A percentile compares a stretch with the other conserved stretches of the same genome.
Conservation (phyloP, 306 rosid genomes). For the Quercus gilva region DNA sequence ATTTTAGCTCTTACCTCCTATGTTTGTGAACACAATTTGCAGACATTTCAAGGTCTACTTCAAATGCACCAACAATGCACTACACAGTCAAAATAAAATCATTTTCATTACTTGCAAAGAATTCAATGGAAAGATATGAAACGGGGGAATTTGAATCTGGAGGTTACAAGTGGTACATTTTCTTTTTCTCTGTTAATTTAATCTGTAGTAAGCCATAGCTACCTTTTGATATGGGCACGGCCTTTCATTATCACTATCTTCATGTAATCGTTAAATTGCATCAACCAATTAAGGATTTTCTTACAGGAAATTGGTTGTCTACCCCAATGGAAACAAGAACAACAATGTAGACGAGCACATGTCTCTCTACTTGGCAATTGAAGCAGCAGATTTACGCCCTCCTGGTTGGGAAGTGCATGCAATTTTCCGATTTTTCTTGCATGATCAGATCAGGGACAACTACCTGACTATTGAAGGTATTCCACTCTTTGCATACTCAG, state of each 20-base stretch:
- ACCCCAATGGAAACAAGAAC: conserved; percentile 61
- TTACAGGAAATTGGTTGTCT: conserved; percentile 59
- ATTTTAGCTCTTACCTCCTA: too few relatives aligned
- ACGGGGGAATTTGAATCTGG: conserved; percentile 62
- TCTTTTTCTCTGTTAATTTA: not conserved
- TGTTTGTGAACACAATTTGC: not conserved
- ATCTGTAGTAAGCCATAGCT: not conserved
- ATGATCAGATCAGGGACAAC: conserved; percentile 54
- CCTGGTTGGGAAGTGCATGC: conserved; percentile 53
- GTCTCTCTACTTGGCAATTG: conserved; percentile 59
- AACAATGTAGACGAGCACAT: conserved; percentile 49
- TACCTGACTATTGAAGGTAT: conserved; percentile 11
- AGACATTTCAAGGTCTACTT: conserved; percentile 40
- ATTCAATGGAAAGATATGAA: conserved; percentile 46
- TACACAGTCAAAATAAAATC: conserved; percentile 41
- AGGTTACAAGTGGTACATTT: conserved; percentile 63
- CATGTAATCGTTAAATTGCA: not conserved
- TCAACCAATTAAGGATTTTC: not conserved
- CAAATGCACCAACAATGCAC: conserved; percentile 52
- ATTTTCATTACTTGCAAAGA: conserved; percentile 47
- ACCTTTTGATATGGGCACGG: too few relatives aligned
- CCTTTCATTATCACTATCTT: not conserved
- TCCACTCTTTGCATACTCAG: not conserved
- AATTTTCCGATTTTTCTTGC: conserved; percentile 44
- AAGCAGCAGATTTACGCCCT: conserved; percentile 30